These are phyloP conservation scores for Yamadazyma sp. DNA, from an alignment of 1,139 yeast genomes.

Conservation along the genomic window DNA sequence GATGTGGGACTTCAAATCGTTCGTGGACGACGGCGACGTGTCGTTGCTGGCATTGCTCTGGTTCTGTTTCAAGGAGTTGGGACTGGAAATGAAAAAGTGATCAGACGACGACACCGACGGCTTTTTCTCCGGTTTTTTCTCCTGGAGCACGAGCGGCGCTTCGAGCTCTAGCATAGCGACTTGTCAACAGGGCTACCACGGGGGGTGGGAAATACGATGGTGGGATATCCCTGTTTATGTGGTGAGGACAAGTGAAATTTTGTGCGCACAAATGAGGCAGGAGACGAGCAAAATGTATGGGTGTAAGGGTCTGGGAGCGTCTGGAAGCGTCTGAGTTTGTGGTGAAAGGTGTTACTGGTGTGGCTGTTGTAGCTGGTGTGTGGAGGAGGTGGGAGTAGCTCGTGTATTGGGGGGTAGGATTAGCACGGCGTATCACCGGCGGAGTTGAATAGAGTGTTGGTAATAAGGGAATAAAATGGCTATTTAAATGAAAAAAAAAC, in stretches of 20 bases:
- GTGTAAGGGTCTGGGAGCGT: no score
- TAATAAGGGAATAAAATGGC: no score
- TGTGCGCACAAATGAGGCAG: neutral
- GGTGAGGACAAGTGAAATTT: neutral
- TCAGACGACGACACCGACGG: constrained; percentile 15
- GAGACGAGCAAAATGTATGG: neutral
- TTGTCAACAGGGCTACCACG: no score
- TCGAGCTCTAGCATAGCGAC: constrained; percentile 5
- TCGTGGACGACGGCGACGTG: constrained; percentile 33
- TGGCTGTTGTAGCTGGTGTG: no score
- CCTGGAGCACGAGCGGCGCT: neutral
- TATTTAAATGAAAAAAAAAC: no score
- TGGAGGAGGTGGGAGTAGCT: no score
- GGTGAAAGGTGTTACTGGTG: no score
- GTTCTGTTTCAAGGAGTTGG: constrained; percentile 28
- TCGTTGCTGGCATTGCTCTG: constrained; percentile 23
- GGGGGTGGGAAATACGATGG: no score
- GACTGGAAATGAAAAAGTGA: constrained; percentile 23
- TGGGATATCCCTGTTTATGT: neutral
- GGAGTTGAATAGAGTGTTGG: no score
- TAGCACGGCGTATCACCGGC: no score
- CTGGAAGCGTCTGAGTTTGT: no score
- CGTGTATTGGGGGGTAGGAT: no score
- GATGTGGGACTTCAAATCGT: constrained; percentile 4
- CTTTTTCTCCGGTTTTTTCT: constrained; percentile 7